Evolutionary conservation across 768 basidiomycete species (phyloP), one percentile per base, ranked within the genome.

Genomic region (Hysterangium stoloniferum): DNA sequence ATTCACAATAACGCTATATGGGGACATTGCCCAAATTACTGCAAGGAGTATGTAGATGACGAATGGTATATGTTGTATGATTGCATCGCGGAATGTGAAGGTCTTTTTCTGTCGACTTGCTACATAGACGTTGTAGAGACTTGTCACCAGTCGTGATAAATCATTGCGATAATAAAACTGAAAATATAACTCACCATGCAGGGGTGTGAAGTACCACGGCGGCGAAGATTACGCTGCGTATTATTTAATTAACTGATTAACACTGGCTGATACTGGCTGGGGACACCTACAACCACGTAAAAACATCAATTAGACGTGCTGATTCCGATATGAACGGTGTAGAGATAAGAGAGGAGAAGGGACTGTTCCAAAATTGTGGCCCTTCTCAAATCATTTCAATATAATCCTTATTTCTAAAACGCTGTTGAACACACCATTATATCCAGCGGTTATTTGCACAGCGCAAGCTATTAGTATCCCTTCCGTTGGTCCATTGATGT

Each of bases 401-500:
- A n/a, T 12, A 7, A 9, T 32, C 17, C 28, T 4, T 8, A 12
- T 17, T 22, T 17, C 24, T n/a, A 20, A 20, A 17, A 47, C 28
- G 29, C 4, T 41, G 28, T 31, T 6, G 6, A n/a, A 4, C 54
- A 28, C 22, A 48, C 54, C 54, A 46, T 40, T 48, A 25, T 32
- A 37, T 12, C 45, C 54, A 22, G 52, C 45, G 24, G 53, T 52
- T 20, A 56, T 34, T 13, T 56, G 54, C n/a, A 56, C 50, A 29
- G 22, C 25, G 37, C 53, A 46, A 5, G 52, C 52, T 3, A 56
- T 38, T n/a, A 56, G 52, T 17, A 56, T 40, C 15, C 54, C 54
- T 41, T 56, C 54, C 8, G 51, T 53, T 5, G 54, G 54, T 24
- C 54, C 54, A 32, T 56, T 56, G 38, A 56, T 20, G 33, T 56